Base-by-base conservation (phyloP, 352 stramenopile species). In the Phytophthora brassicae region DNA sequence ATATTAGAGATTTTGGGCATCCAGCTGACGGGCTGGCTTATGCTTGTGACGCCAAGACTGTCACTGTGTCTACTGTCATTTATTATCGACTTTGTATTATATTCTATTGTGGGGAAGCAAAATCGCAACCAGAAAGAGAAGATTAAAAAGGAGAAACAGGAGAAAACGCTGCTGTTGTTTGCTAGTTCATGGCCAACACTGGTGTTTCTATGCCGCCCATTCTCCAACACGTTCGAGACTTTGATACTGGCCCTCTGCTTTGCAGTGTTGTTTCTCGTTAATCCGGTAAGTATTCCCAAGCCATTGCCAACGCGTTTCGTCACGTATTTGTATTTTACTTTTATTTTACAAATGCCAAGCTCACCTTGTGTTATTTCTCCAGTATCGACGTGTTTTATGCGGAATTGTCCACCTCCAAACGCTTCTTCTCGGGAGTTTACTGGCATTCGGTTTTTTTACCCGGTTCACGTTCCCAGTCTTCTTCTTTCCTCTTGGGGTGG, bases 391-490 rank as follows among this genome's bases (percentile, higher is more conserved):
- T 22, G 39, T 81, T 26, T 43, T 76, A 0, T 58, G 53, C n/a
- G 46, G 57, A 0, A 0, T 71, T 0, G 14, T 88, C 6, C 77
- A 88, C 29, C n/a, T 60, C 1, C 82, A 90, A 46, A 88, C 79
- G 9, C 29, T 87, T 36, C 6, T 79, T 2, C 71, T 95, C n/a
- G 86, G 86, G 3, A 72, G 60, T 55, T 64, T 90, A n/a, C 60
- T 91, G 19, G 84, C 81, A 0, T 2, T 90, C 6, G 88, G 81
- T 26, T 75, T 90, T 46, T 96, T 94, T 63, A 88, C 78, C 23
- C 71, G 86, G 17, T 92, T 96, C 68, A 93, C 85, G 8, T 96
- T 95, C 60, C 64, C 76, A 13, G 66, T 88, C 44, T 96, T 94
- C 69, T 94, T 92, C 68, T 72, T 91, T 31, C 82, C 85, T 0